A percentile compares a stretch with the other conserved stretches of the same genome.
phyloP scores from a whole-genome alignment of 2,329 filamentous ascomycete species.

The Zopfia rhizophila region DNA sequence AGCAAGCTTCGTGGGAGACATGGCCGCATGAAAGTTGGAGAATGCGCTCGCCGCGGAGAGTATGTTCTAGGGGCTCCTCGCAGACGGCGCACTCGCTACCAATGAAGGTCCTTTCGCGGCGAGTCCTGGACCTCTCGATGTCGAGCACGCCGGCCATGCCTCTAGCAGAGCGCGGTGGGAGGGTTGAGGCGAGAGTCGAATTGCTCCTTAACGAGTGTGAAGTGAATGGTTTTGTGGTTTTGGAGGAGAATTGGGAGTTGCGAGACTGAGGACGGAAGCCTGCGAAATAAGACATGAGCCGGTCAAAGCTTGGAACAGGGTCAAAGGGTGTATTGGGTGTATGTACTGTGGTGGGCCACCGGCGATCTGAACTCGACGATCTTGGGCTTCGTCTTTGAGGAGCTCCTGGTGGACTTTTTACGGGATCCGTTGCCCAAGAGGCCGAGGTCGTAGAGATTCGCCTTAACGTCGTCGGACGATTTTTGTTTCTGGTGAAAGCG shows the following conservation, averaged over 20 bases:
- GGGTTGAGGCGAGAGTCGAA: constrained; percentile 37
- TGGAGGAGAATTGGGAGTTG: constrained; percentile 34
- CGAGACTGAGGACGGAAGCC: constrained; percentile 50
- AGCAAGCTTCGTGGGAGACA: constrained; percentile 97
- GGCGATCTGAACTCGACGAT: constrained; percentile 46
- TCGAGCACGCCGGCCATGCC: constrained; percentile 74
- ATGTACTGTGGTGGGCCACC: constrained; percentile 45
- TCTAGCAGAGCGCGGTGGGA: constrained; percentile 47
- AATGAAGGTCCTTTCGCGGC: constrained; percentile 93
- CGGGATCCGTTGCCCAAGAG: constrained; percentile 36
- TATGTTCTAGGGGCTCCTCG: constrained; percentile 96
- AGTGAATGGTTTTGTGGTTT: constrained; percentile 13
- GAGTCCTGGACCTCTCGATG: constrained; percentile 78
- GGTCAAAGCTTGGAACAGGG: constrained; percentile 48
- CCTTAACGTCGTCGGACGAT: constrained; percentile 35
- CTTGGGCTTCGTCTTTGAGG: constrained; percentile 40
- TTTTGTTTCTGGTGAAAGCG: constrained; percentile 30
- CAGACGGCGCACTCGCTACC: constrained; percentile 95
- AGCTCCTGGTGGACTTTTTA: constrained; percentile 25
- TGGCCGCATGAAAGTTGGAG: constrained; percentile 97
- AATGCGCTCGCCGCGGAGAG: constrained; percentile 90
- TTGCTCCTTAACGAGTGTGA: constrained; percentile 31
- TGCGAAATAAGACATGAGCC: constrained; percentile 55
- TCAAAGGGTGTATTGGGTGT: constrained; percentile 37
- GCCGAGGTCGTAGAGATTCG: constrained; percentile 48